phyloP scores from a whole-genome alignment of 129 eudicot species.

The Oenanthe sinensis region DNA sequence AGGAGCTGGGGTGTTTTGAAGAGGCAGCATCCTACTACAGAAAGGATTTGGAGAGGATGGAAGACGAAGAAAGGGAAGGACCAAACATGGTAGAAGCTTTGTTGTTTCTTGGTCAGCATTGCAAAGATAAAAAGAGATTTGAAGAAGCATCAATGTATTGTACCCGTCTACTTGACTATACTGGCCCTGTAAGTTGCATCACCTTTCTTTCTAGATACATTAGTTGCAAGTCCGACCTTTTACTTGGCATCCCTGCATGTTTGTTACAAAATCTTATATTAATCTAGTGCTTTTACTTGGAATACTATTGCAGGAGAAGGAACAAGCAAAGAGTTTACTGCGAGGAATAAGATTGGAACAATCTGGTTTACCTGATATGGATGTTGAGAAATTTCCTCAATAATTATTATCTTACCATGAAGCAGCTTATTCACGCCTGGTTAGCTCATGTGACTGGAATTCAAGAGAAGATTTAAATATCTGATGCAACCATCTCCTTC shows the following conservation, averaged over 20 bases:
- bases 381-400: constrained; percentile 41
- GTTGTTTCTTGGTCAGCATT: constrained; percentile 60
- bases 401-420: neutral
- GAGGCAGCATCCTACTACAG: constrained; percentile 84
- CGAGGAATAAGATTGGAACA: constrained; percentile 53
- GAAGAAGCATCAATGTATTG: constrained; percentile 90
- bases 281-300: neutral
- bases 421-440: neutral
- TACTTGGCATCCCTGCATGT: neutral
- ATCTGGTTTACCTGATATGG: constrained; percentile 26
- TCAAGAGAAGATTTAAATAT: neutral
- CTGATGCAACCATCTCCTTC: neutral
- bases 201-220: neutral
- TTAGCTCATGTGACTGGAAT: neutral
- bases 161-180: constrained; percentile 79
- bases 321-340: constrained; percentile 72
- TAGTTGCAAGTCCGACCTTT: neutral
- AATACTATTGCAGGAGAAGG: constrained; percentile 68
- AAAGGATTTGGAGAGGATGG: constrained; percentile 94
- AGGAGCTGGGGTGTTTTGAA: constrained; percentile 48
- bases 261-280: neutral
- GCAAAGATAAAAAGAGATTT: constrained; percentile 40
- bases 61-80: constrained; percentile 82
- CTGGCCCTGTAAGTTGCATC: constrained; percentile 75
- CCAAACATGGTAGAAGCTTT: constrained; percentile 85